Evolutionary conservation across 2,329 filamentous ascomycete genomes (phyloP), one percentile per base, ranked within the genome.

Genomic region (Colletotrichum euphorbiae): DNA sequence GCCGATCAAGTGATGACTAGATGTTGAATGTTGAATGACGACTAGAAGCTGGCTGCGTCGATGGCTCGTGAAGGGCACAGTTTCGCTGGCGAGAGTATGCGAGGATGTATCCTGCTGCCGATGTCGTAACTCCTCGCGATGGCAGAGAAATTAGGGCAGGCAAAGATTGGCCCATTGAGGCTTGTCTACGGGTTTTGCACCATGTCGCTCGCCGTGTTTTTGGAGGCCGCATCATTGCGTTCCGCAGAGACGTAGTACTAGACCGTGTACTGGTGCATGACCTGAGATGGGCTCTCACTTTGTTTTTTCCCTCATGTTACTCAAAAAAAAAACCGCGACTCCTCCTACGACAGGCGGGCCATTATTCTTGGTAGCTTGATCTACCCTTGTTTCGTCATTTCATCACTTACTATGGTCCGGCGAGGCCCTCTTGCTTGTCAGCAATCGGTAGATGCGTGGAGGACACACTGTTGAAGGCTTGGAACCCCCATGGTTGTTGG

Each of bases 211-310:
- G 56, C 62, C 62, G 28, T 48, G 42, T 24, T 21, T 45, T 59
- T 74, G 72, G 67, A 71, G 69, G 74, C 74, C 73, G 71, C 73
- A 73, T 76, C 76, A 77, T 76, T 76, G 77, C 76, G 78, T 75
- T 77, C 75, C 75, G 73, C 73, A 72, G 75, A 77, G 75, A 78
- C 75, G 71, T 75, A 74, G 73, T 80, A 80, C 80, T 82, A 83
- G 83, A 84, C 80, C 80, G 82, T 75, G 79, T 81, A 79, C 81
- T 78, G 77, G 77, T 83, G 82, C 83, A 85, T 83, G 81, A 82
- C 79, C 48, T 79, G 78, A 81, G 78, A 82, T 80, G 80, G 80
- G 80, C 81, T 80, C 81, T 81, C 80, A 79, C 80, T 82, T 79
- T 73, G 60, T 66, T 71, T 28, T 56, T 76, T 75, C 71, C 70